Evolutionary conservation across 139 green algal species (phyloP), one percentile per base, ranked within the genome.

Genomic region (Micractinium sp.): DNA sequence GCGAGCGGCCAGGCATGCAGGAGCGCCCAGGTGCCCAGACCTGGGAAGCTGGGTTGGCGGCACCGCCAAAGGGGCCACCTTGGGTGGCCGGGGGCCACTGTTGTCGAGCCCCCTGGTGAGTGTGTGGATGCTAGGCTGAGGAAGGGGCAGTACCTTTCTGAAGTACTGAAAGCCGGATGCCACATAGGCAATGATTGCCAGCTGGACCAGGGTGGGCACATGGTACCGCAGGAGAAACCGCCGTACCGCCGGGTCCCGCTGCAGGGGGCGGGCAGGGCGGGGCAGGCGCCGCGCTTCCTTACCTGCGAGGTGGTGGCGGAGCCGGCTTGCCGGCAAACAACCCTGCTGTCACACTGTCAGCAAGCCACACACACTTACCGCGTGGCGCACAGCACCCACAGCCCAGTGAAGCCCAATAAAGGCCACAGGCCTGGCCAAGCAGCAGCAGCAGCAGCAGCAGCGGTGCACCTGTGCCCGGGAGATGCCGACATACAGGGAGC

Each of bases 151-250:
- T 71, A 94, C 92, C 92, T 93, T 93, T 31, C 39, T 53, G 33
- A 93, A 88, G 67, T 92, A 95, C 12, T 76, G 33, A 81, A 78
- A 93, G 29, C 74, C 87, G 25, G 38, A 77, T 5, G 69, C 71
- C 36, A 94, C 77, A 87, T 93, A 95, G 0, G 41, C 87, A 84
- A 94, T 56, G 61, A 95, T 93, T 47, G 81, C 91, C 71, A 92
- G 61, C 87, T 95, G 93, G 15, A 95, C 74, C 25, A 94, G 29
- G 23, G 66, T 90, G 18, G 81, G 89, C 7, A 94, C 60, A 35
- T 90, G 87, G 66, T 88, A 93, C 56, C 76, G 41, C 60, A 93
- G 87, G 75, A 94, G 61, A 27, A 90, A 73, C 16, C 41, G 77
- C 16, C 79, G 35, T 38, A 91, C 78, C 23, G 27, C 69, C 1